Base-by-base conservation (phyloP, 75 land plant species). In the Azolla pinnata region DNA sequence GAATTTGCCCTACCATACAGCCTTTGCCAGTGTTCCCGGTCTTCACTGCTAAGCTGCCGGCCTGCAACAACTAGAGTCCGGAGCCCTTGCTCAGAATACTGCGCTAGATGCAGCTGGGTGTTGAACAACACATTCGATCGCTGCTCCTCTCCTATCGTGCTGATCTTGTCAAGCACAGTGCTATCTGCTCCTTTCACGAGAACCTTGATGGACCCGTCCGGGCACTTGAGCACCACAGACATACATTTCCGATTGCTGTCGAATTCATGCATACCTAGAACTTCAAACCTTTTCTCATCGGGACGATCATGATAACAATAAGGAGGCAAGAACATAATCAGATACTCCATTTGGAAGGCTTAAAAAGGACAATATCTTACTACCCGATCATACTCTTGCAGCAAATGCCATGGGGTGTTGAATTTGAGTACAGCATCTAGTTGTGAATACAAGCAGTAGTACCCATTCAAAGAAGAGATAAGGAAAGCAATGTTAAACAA, bases 111-210 rank as follows among this genome's bases (percentile, higher is more conserved):
- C 24, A 59, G 61, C 27, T 78, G 65, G 51, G 96, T 90, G 23
- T 49, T 54, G 32, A 29, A 40, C 18, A 57, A 54, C 16, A 75
- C 45, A 23, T 50, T 56, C 29, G 42, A 31, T 44, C 46, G 33
- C 18, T 23, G 31, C 28, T 17, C 45, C 16, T 24, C 60, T 14
- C n/a, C 35, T 18, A 20, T 7, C 34, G 44, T 49, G 1, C 68
- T 56, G 21, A 79, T 57, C 33, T 82, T 69, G 34, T 60, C 63
- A 2, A 87, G 57, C 76, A 88, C 74, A n/a, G 93, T 63, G 54
- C 69, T 75, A 75, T 85, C 90, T 59, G 90, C 91, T 33, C 96
- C 87, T 64, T 83, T 86, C 29, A 90, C 90, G 31, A 90, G 63
- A 21, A 90, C 82, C 62, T 83, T 81, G 31, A 83, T 74, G 30